These are phyloP conservation scores for Auricularia sp. DNA, from an alignment of 768 basidiomycete species.

Conservation along the genomic window DNA sequence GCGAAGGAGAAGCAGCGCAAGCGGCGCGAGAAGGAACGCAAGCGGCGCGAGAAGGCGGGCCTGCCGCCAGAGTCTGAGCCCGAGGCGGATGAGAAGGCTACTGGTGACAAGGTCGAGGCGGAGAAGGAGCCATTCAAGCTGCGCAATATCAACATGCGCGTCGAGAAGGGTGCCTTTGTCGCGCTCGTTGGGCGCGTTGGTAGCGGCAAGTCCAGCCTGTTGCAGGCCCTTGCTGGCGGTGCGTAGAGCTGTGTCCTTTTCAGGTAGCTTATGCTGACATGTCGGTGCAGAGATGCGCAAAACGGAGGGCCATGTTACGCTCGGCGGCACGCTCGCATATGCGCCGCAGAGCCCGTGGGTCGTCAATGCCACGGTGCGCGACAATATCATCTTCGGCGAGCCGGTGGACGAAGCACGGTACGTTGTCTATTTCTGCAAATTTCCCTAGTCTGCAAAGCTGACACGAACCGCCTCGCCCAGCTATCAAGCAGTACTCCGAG, in stretches of 20 bases:
- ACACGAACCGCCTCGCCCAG: constrained; percentile 18
- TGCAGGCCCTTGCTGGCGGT: constrained; percentile 9
- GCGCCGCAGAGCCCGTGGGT: constrained; percentile 59
- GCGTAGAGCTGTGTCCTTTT: background rate
- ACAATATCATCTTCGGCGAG: constrained; percentile 69
- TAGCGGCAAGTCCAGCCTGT: constrained; percentile 41
- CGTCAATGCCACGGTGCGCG: constrained; percentile 52
- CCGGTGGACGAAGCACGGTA: constrained; percentile 47
- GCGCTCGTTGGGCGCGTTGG: constrained; percentile 71
- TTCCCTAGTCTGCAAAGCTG: background rate
- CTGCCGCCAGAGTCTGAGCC: background rate
- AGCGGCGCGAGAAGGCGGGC: background rate
- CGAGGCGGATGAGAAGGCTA: background rate
- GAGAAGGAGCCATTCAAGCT: constrained; percentile 36
- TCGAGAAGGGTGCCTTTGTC: constrained; percentile 49
- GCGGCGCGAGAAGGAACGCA: background rate
- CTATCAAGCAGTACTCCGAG: constrained; percentile 45
- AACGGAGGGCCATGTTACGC: constrained; percentile 41
- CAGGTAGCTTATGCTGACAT: constrained; percentile 28
- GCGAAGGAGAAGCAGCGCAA: background rate
- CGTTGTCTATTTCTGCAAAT: background rate
- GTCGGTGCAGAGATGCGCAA: constrained; percentile 57
- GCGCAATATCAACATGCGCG: constrained; percentile 32
- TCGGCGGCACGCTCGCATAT: constrained; percentile 47
- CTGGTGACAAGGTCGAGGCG: background rate